Conservation (phyloP, 2,329 filamentous ascomycete genomes). For the Hypoxylon sp. region DNA sequence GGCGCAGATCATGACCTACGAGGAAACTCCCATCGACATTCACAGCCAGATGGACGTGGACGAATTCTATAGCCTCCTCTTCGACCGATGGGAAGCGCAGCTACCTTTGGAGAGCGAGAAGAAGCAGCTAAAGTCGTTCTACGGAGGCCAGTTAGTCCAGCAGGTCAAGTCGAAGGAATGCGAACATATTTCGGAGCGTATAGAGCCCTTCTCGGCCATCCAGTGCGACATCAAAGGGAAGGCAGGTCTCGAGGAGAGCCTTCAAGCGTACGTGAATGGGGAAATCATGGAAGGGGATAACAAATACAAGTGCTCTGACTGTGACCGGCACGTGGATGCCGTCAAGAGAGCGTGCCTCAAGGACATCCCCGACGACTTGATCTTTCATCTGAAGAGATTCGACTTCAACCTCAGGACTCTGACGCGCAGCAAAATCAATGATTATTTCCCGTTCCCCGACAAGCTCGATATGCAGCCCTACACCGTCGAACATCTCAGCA, state of each 20-base stretch:
- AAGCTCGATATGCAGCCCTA: conserved; percentile 88
- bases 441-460: conserved; percentile 87
- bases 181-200: conserved; percentile 86
- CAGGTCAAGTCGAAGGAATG: conserved; percentile 97
- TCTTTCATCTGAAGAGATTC: conserved; percentile 92
- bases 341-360: conserved; percentile 93
- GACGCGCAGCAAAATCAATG: conserved; percentile 91
- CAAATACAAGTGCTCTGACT: conserved; percentile 96
- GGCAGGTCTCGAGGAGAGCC: conserved; percentile 79
- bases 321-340: conserved; percentile 87
- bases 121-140: conserved; percentile 79
- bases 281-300: conserved; percentile 98
- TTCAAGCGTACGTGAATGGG: conserved; percentile 94
- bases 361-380: conserved; percentile 90
- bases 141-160: conserved; percentile 89
- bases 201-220: conserved; percentile 92
- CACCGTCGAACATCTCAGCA: conserved; percentile 82
- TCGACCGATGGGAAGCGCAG: conserved; percentile 89
- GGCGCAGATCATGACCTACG: conserved; percentile 79
- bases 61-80: conserved; percentile 94
- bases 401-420: conserved; percentile 81
- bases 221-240: conserved; percentile 98
- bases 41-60: conserved; percentile 97
- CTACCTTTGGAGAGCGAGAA: conserved; percentile 73
- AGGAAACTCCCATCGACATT: conserved; percentile 83